Evolutionary conservation across 2,329 filamentous ascomycete genomes (phyloP), one percentile per base, ranked within the genome.

Genomic region (Alternaria arbusti): DNA sequence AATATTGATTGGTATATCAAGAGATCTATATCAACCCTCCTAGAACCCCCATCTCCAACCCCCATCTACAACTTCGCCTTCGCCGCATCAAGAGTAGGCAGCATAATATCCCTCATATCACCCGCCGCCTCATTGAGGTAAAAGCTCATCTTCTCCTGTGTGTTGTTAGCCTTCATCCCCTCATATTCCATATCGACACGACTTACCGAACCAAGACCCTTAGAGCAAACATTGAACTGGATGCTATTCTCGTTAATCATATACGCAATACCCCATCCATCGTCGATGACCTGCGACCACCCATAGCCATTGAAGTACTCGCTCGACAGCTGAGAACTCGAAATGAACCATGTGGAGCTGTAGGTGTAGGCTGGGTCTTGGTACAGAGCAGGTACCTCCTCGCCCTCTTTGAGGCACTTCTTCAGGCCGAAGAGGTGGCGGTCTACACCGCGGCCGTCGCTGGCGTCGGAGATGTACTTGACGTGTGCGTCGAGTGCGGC

Each of bases 181-280:
- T 5, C 32, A 36, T 36, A n/a, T 1, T 36, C 3, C 32, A 36
- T n/a, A 7, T 30, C 26, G 25, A 13, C 7, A 15, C 22, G 5
- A 78, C 77, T 72, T 78, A 80, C 78, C 64, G 91, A 93, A 47
- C 95, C 96, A 54, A 97, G 85, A 61, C 91, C 90, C 87, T 98
- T 99, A 79, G 92, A 96, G 69, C 97, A 94, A 71, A 99, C 89
- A 83, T 99, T 99, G 85, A 99, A 98, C 87, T 98, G 96, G 68
- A 99, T 87, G 81, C 93, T 97, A 82, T 97, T 97, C 86, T 98
- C 95, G 79, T 99, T 99, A 81, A 99, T 98, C 96, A 99, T 99
- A 81, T 99, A 99, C 43, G 96, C 96, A 78, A 99, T 97, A 45
- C 96, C 96, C 82, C 96, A 99, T 28, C 96, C 96, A 64, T 91